Percentiles rank a stretch among this genome's conserved stretches.
phyloP scores from a whole-genome alignment of 441 rosid genomes.

The Jatropha podagrica region DNA sequence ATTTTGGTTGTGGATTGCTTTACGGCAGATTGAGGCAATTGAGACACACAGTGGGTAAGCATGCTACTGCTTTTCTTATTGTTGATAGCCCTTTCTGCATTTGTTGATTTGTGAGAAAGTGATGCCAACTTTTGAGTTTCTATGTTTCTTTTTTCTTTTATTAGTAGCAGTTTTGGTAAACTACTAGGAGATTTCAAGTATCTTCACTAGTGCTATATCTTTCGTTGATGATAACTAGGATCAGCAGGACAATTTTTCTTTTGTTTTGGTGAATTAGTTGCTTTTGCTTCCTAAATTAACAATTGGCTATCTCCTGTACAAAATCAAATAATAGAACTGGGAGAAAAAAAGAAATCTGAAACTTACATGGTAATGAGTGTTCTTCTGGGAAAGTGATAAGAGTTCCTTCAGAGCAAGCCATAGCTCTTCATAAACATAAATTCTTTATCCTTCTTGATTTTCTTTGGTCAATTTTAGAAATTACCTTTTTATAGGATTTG shows the following conservation, averaged over 20 bases:
- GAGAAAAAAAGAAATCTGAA: not conserved
- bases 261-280: slow-evolving; percentile 4
- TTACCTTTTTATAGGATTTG: not conserved
- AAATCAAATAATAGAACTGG: not conserved
- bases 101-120: slow-evolving; percentile 34
- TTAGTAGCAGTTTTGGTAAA: slow-evolving; percentile 16
- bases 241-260: slow-evolving; percentile 22
- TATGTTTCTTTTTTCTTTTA: slow-evolving; percentile 29
- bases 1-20: slow-evolving; percentile 83
- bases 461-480: not conserved
- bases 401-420: not conserved
- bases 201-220: slow-evolving; percentile 35
- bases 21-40: slow-evolving; percentile 84
- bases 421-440: not conserved
- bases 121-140: slow-evolving; percentile 37
- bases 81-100: slow-evolving; percentile 28
- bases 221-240: slow-evolving; percentile 33
- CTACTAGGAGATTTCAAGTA: slow-evolving; percentile 33
- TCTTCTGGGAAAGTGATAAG: not conserved
- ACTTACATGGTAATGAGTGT: not conserved
- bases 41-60: slow-evolving; percentile 95
- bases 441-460: not conserved
- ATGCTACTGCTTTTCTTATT: slow-evolving; percentile 32
- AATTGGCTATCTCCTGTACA: slow-evolving; percentile 13
- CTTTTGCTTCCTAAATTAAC: slow-evolving; percentile 16